phyloP scores from a whole-genome alignment of 495 filamentous ascomycete genomes.

The Thermochaetoides thermophila region DNA sequence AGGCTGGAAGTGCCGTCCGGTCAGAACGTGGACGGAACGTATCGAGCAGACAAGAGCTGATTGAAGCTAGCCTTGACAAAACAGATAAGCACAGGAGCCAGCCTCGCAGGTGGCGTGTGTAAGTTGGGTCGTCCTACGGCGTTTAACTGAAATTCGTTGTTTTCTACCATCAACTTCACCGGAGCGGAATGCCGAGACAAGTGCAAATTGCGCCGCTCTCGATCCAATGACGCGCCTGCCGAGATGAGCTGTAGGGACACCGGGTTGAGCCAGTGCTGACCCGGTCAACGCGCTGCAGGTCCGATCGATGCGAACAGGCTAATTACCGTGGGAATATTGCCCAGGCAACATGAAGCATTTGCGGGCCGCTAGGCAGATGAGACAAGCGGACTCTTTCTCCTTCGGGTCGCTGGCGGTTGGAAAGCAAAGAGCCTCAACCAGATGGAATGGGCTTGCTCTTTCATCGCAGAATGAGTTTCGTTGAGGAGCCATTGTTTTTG shows the following conservation, averaged over 20 bases:
- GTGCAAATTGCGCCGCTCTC: conserved; percentile 4
- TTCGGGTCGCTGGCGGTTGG: neutral
- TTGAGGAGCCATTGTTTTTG: no score
- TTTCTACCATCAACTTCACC: conserved; percentile 5
- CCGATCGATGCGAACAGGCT: conserved; percentile 14
- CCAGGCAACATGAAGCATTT: conserved; percentile 1
- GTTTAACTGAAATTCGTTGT: conserved; percentile 2
- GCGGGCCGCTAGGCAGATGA: conserved; percentile 3
- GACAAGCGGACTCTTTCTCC: neutral
- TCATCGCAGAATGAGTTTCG: no score
- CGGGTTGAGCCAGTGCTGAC: conserved; percentile 3
- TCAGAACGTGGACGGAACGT: no score
- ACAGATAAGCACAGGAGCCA: neutral
- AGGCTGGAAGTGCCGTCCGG: conserved; percentile 7
- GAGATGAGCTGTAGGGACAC: conserved; percentile 3
- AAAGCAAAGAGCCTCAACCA: conserved; percentile 2
- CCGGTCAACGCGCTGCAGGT: conserved; percentile 5
- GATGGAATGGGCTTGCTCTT: no score
- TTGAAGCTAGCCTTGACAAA: neutral
- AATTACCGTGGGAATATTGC: conserved; percentile 17
- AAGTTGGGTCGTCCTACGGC: neutral
- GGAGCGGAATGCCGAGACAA: conserved; percentile 14
- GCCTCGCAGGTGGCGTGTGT: neutral
- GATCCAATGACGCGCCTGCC: conserved; percentile 7
- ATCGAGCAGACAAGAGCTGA: no score